Base-by-base conservation (phyloP, 371 early-diverging fungal genomes). In the Funneliformis caledonium region DNA sequence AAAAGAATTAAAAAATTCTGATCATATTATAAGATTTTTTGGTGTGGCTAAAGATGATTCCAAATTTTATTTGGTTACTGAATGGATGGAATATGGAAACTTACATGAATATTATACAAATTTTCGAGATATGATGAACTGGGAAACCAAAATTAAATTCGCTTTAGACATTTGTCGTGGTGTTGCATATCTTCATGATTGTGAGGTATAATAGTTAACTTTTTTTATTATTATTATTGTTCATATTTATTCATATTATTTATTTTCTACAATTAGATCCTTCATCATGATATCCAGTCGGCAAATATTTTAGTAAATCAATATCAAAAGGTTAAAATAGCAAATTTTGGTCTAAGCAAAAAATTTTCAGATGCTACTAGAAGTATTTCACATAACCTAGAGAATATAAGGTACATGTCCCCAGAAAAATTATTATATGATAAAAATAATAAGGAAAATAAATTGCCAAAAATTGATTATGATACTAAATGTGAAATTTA, bases 401-500 rank as follows among this genome's bases (percentile, higher is more conserved):
- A 45, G 56, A 73, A 50, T 48, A 26, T 52, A 22, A 42, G 73
- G 56, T 73, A 73, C 33, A 73, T 73, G 73, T 22, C 73, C 8
- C 73, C 73, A 26, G 77, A 76, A 64, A 76, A 76, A 64, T 43
- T 76, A 62, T 14, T 31, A 3, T 64, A 60, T 33, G 16, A 48
- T 33, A 16, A 33, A 50, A 48, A 9, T 75, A 52, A 52, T 19
- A 52, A 6, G 0, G 56, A 52, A 4, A 52, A 16, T 19, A 60
- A 12, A 12, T 45, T 2, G 10, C 62, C 43, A 33, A 59, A 68
- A 8, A 10, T 9, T 64, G 7, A 2, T 68, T 78, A 67, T 67
- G 67, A 64, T 78, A 1, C 33, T 37, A 78, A 68, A 78, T 78
- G 78, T 68, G 78, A 78, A 67, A 78, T 68, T 33, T 78, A 78